Conservation (phyloP, 305 asterid species). For the Fraxinus dipetala region DNA sequence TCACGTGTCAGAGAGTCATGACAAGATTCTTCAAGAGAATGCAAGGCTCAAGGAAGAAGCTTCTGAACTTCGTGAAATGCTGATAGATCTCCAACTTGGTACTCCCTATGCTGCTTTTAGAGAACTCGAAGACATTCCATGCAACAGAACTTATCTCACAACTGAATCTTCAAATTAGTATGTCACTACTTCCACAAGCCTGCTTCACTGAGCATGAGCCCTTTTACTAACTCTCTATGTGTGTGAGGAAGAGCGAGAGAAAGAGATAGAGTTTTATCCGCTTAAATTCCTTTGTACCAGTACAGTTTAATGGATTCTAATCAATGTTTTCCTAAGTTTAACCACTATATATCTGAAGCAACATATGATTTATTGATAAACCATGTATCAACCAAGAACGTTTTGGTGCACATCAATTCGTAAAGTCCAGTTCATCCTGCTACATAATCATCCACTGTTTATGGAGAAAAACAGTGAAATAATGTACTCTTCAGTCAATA, state of each 20-base stretch:
- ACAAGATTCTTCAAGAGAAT: slow-evolving; percentile 58
- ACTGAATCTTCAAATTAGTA: slow-evolving; percentile 54
- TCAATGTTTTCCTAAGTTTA: slow-evolving; percentile 29
- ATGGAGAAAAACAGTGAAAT: not conserved
- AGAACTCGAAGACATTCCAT: slow-evolving; percentile 59
- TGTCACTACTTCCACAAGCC: slow-evolving; percentile 37
- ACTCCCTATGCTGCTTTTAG: slow-evolving; percentile 41
- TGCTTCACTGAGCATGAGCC: slow-evolving; percentile 39
- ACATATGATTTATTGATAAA: not conserved
- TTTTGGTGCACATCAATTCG: not conserved
- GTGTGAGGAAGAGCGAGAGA: slow-evolving; percentile 7
- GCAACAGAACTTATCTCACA: slow-evolving; percentile 55
- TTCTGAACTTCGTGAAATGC: slow-evolving; percentile 62
- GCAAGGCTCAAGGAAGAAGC: slow-evolving; percentile 64
- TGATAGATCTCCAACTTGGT: slow-evolving; percentile 51
- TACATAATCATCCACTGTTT: not conserved
- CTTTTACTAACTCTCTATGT: slow-evolving; percentile 1
- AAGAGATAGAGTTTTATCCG: slow-evolving; percentile 12
- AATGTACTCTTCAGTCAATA: not conserved
- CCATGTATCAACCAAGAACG: not conserved
- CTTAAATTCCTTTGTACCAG: slow-evolving; percentile 26
- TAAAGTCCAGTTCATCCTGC: slow-evolving; percentile 2
- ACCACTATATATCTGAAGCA: not conserved
- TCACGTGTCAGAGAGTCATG: slow-evolving; percentile 59
- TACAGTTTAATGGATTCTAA: slow-evolving; percentile 35